A percentile compares a stretch with the other conserved stretches of the same genome.
Conservation (phyloP, 2,329 filamentous ascomycete species). For the Phialophora macrospora region DNA sequence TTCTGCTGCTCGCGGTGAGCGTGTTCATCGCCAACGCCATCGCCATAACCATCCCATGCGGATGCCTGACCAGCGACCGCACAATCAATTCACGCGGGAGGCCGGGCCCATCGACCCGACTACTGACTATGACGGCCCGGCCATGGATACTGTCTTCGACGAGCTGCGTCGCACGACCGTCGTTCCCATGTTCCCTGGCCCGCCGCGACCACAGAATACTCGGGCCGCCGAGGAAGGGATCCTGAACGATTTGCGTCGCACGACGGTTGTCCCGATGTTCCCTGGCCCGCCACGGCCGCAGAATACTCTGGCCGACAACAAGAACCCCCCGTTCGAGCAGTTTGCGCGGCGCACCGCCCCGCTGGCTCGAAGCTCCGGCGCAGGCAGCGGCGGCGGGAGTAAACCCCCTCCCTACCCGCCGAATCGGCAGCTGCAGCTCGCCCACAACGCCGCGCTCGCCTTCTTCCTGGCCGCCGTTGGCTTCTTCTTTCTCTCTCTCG, state of each 20-base stretch:
- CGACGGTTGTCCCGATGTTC: neutral
- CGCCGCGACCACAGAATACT: neutral
- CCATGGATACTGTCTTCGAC: neutral
- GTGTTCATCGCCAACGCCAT: neutral
- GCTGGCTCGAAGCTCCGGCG: neutral
- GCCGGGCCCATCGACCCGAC: neutral
- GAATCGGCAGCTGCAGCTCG: neutral
- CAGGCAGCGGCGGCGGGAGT: neutral
- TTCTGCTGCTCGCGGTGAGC: neutral
- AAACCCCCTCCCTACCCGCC: neutral
- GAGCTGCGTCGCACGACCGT: neutral
- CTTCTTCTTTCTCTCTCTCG: slow-evolving; percentile 22
- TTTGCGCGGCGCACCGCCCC: neutral
- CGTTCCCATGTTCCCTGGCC: neutral
- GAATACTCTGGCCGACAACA: too few relatives aligned
- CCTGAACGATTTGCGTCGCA: too few relatives aligned
- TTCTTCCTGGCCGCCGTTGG: slow-evolving; percentile 23
- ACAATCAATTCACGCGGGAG: too few relatives aligned
- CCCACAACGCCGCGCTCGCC: slow-evolving; percentile 6
- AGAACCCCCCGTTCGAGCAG: neutral
- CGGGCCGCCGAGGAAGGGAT: too few relatives aligned
- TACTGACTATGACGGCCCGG: too few relatives aligned
- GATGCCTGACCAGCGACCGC: neutral
- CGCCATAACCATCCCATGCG: neutral
- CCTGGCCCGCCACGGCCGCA: too few relatives aligned